Conservation (phyloP, 106 monocot genomes). For the Phalaenopsis equestris region DNA sequence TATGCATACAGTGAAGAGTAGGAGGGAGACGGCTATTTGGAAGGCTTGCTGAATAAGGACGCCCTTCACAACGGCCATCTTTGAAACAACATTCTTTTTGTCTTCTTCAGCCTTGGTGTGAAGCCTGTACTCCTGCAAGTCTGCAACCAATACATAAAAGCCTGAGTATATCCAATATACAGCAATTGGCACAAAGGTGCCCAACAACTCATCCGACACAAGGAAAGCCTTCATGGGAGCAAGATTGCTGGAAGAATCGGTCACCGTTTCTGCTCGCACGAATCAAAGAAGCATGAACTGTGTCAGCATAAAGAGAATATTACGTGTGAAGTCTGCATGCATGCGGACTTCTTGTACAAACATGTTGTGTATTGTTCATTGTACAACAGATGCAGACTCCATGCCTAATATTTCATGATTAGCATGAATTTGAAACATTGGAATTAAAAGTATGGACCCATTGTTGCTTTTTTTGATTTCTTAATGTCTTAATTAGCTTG, state of each 20-base stretch:
- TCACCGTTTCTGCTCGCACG: neutral
- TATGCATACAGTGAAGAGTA: conserved; percentile 27
- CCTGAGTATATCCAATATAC: conserved; percentile 82
- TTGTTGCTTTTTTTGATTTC: too few species aligned
- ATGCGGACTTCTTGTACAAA: too few species aligned
- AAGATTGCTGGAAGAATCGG: neutral
- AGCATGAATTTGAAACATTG: too few species aligned
- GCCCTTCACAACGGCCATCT: conserved; percentile 41
- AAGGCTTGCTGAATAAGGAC: conserved; percentile 62
- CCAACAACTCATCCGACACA: conserved; percentile 53
- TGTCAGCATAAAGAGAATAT: too few species aligned
- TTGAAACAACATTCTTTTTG: conserved; percentile 46
- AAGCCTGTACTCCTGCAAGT: conserved; percentile 36
- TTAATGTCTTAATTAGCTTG: too few species aligned
- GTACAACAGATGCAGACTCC: too few species aligned
- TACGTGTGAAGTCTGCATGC: too few species aligned
- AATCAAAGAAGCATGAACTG: neutral
- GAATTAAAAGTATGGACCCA: too few species aligned
- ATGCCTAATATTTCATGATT: too few species aligned
- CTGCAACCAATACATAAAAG: conserved; percentile 36
- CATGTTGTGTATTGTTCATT: too few species aligned
- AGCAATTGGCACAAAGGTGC: conserved; percentile 50
- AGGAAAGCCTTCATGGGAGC: conserved; percentile 18
- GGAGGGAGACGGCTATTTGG: conserved; percentile 40
- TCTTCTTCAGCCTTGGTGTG: conserved; percentile 57